Percentiles rank a stretch among this genome's conserved stretches.
Evolutionary conservation across 2,329 filamentous ascomycete species (phyloP).

Genomic region (Sclerotinia borealis): DNA sequence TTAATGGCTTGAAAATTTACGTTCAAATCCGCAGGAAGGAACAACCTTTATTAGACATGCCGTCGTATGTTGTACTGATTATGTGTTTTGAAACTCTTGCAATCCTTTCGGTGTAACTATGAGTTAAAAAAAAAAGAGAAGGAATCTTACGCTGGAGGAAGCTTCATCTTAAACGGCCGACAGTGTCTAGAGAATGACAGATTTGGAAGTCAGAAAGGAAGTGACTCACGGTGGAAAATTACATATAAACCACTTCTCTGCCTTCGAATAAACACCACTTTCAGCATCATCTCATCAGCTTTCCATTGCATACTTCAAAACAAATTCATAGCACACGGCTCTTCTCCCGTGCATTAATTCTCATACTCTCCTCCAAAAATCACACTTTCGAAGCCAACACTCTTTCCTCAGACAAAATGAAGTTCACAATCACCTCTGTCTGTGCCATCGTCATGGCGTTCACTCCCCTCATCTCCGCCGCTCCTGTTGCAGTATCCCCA

Average conservation of each 20-base stretch:
- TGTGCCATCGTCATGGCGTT: conserved; percentile 1
- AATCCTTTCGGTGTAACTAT: neutral
- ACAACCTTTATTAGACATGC: neutral
- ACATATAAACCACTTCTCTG: neutral
- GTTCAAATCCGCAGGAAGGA: neutral
- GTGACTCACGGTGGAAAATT: neutral
- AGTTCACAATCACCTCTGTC: neutral
- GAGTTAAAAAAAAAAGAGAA: neutral
- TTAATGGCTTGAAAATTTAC: neutral
- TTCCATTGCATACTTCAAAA: neutral
- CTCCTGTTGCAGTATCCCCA: conserved; percentile 4
- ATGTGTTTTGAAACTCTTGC: neutral
- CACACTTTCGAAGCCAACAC: neutral
- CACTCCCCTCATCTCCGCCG: conserved; percentile 4
- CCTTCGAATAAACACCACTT: neutral
- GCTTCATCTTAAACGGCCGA: neutral
- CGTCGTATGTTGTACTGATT: neutral
- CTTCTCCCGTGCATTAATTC: neutral
- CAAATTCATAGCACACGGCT: neutral
- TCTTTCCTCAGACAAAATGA: neutral
- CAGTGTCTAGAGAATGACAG: neutral
- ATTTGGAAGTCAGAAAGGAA: neutral
- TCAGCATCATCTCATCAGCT: neutral
- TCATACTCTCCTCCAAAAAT: neutral
- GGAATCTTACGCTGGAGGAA: neutral